A percentile compares a stretch with the other conserved stretches of the same genome.
These are phyloP conservation scores for Monilinia fructigena DNA, from an alignment of 2,329 filamentous ascomycete genomes.

Conservation along the genomic window DNA sequence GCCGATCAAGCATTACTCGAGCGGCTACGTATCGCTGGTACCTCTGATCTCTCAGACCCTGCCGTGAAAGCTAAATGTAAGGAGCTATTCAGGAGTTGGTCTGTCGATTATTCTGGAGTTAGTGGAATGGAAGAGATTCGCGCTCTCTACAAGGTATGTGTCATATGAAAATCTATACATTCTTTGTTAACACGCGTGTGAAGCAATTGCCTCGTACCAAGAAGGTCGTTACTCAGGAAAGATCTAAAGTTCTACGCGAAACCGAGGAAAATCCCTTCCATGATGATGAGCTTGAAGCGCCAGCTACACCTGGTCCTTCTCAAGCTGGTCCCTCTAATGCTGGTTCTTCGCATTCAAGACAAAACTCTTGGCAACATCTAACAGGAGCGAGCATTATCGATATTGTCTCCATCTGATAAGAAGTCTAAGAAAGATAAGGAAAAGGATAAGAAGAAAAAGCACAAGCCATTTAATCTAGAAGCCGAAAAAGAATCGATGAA, in stretches of 20 bases:
- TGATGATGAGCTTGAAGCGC: slow-evolving; percentile 60
- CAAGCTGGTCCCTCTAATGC: slow-evolving; percentile 20
- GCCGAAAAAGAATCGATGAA: slow-evolving; percentile 86
- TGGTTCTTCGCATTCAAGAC: slow-evolving; percentile 28
- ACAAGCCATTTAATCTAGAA: slow-evolving; percentile 75
- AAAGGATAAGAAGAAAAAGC: slow-evolving; percentile 54
- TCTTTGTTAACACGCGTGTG: slow-evolving; percentile 23
- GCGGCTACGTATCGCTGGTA: slow-evolving; percentile 82
- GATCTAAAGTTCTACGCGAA: slow-evolving; percentile 80
- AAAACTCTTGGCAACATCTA: slow-evolving; percentile 26
- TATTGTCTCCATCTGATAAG: slow-evolving; percentile 37
- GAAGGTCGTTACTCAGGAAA: slow-evolving; percentile 70
- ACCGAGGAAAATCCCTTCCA: slow-evolving; percentile 70
- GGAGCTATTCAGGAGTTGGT: slow-evolving; percentile 84
- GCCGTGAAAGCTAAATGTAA: slow-evolving; percentile 88
- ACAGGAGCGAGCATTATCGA: slow-evolving; percentile 28
- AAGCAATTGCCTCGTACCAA: slow-evolving; percentile 65
- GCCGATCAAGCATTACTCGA: slow-evolving; percentile 90
- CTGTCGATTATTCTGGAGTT: slow-evolving; percentile 74
- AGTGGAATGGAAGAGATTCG: slow-evolving; percentile 78
- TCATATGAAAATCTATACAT: neutral
- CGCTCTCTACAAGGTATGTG: slow-evolving; percentile 66
- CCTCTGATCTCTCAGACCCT: slow-evolving; percentile 78
- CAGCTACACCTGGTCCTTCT: slow-evolving; percentile 26
- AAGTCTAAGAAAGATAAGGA: slow-evolving; percentile 43